Base-by-base conservation (phyloP, 2,329 filamentous ascomycete species). In the Aspergillaceae sp. region DNA sequence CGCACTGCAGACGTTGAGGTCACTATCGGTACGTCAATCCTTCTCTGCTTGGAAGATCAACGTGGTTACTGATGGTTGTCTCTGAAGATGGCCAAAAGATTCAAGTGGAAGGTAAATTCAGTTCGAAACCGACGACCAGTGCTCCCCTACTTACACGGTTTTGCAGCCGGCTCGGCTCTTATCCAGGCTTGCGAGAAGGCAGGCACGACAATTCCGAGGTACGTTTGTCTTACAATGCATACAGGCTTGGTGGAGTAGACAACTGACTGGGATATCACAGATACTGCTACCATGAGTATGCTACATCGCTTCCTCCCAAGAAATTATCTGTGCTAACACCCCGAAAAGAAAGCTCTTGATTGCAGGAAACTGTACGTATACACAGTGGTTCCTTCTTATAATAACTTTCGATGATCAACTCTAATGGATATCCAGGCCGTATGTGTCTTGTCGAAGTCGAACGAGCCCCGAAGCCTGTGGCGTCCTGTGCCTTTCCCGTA, bases 161-260 rank as follows among this genome's bases (percentile, higher is more conserved):
- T 45, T 38, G 69, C 68, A 95, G 91, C 91, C 72, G 91, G 91
- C 57, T 92, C 92, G 60, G 91, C 92, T 64, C 80, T 98, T 62
- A 98, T 98, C 68, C 92, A 98, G 76, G 92, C 92, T 66, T 98
- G 92, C 76, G 92, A 98, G 74, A 96, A 98, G 76, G 92, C 91
- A 55, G 92, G 92, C 64, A 80, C 78, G 56, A 92, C 86, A 52
- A 78, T 97, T 64, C 91, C 91, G 59, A 89, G 85, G 85, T 87
- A 72, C 61, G 36, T 38, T 19, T 38, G 76, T 28, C 34, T 37
- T 10, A 19, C 3, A 36, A 5, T 9, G 30, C 8, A 6, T 6
- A 32, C 8, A 32, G 6, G 30, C 19, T 32, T 5, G 30, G 30
- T 32, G 5, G 30, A 9, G 30, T 32, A 32, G 30, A 32, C 19